Evolutionary conservation across 208 protist species (phyloP), one percentile per base, ranked within the genome.

Genomic region (Leishmania mexicana): DNA sequence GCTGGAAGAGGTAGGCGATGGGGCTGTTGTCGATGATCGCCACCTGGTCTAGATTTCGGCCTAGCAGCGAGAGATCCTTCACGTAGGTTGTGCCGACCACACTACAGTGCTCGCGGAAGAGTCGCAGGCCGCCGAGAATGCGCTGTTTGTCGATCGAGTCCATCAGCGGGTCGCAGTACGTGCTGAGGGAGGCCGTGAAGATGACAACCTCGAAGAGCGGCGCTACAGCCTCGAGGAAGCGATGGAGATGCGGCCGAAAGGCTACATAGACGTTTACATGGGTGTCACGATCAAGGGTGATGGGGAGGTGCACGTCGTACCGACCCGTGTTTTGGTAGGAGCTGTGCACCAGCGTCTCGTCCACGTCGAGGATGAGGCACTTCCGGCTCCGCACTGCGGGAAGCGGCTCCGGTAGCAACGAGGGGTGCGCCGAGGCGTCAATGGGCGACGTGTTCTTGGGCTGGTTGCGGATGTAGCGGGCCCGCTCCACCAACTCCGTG

Each of bases 261-360:
- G 90, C 89, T 1, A 98, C 95, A 83, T 95, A 98, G n/a, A 97
- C 92, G 68, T 94, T 88, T 31, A 93, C 90, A 11, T 85, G 79
- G 8, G 82, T 87, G 24, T 82, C 87, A n/a, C 84, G 79, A 51
- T 95, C 89, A 24, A 95, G 75, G 49, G 80, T 54, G 45, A 98
- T 89, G 38, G 91, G 79, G 13, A 98, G 80, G 62, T 96, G 83
- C 49, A 97, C 64, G 81, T 96, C 90, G 80, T 93, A 92, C 51
- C 88, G 79, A 15, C 65, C 75, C 31, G 88, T 90, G 57, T 86
- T 85, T 81, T 97, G 78, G 64, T 90, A 96, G 38, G 85, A 92
- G 83, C 93, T 96, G 87, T 98, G 95, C 82, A 98, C 95, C 21
- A 98, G 88, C 11, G 94, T 98, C 80, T 98, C 95, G 70, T 98